A percentile compares a stretch with the other conserved stretches of the same genome.
phyloP scores from a whole-genome alignment of 2,329 filamentous ascomycete genomes.

The Aureobasidium sp. region DNA sequence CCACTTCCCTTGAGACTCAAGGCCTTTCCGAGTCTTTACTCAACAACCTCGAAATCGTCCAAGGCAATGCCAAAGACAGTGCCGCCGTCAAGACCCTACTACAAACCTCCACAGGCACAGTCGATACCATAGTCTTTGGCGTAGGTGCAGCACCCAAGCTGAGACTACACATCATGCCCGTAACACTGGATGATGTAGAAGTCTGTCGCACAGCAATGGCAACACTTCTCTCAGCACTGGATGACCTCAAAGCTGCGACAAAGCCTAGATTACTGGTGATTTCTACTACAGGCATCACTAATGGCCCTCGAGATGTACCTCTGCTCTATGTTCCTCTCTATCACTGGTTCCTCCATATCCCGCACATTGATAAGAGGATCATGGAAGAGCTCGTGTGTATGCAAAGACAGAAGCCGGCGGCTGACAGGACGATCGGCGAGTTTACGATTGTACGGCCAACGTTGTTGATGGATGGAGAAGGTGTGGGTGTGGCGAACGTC shows the following conservation, averaged over 20 bases:
- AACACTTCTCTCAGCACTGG: slow-evolving; percentile 36
- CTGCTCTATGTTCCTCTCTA: slow-evolving; percentile 37
- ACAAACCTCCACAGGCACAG: slow-evolving; percentile 32
- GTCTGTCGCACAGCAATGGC: slow-evolving; percentile 39
- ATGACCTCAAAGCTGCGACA: slow-evolving; percentile 23
- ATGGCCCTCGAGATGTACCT: slow-evolving; percentile 41
- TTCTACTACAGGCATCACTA: slow-evolving; percentile 43
- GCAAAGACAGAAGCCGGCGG: slow-evolving; percentile 28
- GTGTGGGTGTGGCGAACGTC: slow-evolving; percentile 33
- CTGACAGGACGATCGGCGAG: slow-evolving; percentile 28
- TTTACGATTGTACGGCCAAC: slow-evolving; percentile 42
- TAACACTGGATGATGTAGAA: slow-evolving; percentile 37
- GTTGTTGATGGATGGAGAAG: slow-evolving; percentile 38
- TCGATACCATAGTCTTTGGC: slow-evolving; percentile 53
- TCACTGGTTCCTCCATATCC: slow-evolving; percentile 35
- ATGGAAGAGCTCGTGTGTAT: slow-evolving; percentile 38
- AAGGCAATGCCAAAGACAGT: slow-evolving; percentile 52
- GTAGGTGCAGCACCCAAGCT: slow-evolving; percentile 44
- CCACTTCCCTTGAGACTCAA: slow-evolving; percentile 44
- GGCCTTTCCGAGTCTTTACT: slow-evolving; percentile 41
- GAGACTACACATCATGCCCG: slow-evolving; percentile 31
- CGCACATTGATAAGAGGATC: slow-evolving; percentile 45
- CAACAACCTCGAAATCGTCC: slow-evolving; percentile 46
- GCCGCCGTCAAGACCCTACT: slow-evolving; percentile 45
- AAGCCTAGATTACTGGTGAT: slow-evolving; percentile 38